Base-by-base conservation (phyloP, 768 basidiomycete genomes). In the Suillus clintonianus region DNA sequence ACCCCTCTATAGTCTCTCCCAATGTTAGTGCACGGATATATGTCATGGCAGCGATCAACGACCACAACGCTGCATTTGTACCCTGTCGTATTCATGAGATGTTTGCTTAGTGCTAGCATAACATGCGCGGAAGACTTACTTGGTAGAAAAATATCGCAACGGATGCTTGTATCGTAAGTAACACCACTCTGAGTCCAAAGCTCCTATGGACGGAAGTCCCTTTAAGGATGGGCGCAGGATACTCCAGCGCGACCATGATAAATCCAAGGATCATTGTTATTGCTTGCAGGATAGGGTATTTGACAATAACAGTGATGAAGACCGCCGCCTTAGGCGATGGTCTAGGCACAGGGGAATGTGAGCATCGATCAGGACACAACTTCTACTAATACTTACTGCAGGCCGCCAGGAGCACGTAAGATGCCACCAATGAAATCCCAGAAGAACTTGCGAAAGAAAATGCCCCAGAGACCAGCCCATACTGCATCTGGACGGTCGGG, bases 401-500 rank as follows among this genome's bases (percentile, higher is more conserved):
- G 62, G 59, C 91, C 91, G 78, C 91, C 91, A 39, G 91, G 91
- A 73, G 85, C 83, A 65, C 91, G 89, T 63, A 93, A 72, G 62
- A 83, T 89, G 50, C 91, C 94, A 62, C 86, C 89, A 22, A 94
- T 79, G 73, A 97, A 94, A 80, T 97, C 95, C 91, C 92, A 96
- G 80, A 97, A 95, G 85, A 93, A 97, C 80, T 97, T 96, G 77
- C 94, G 91, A 79, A 87, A 95, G 69, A 90, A 80, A 17, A 95
- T 74, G 27, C 88, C 95, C 78, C 86, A 95, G 78, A 91, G 89
- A 37, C 85, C 81, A 14, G 91, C 88, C 92, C 92, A 94, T 10
- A 94, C 79, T 62, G 88, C 85, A 74, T 92, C 92, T 94, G 65
- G n/a, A 7, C 24, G 24, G 27, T 14, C 14, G 32, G 24, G 42